Conservation (phyloP, 225 moss, liverwort and hornwort genomes). For the Antitrichia curtipendula region DNA sequence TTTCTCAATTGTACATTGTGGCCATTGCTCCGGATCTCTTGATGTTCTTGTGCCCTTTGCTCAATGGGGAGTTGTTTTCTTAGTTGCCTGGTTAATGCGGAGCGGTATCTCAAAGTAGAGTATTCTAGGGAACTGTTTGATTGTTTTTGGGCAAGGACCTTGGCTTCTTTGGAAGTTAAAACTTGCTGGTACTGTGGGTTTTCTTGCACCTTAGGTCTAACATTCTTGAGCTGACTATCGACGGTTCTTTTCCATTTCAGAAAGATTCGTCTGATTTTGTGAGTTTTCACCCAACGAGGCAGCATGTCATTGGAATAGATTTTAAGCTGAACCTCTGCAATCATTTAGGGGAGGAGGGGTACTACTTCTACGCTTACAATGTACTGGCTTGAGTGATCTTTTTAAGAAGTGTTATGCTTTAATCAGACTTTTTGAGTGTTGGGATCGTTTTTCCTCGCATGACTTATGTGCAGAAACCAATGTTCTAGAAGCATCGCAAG, state of each 20-base stretch:
- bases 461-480: too few species aligned
- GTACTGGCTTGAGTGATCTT: not conserved
- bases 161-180: not conserved
- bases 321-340: not conserved
- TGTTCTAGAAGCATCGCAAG: too few species aligned
- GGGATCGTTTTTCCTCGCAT: not conserved
- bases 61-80: not conserved
- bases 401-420: not conserved
- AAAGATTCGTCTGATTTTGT: not conserved
- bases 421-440: not conserved
- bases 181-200: not conserved
- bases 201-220: too few species aligned
- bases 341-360: not conserved
- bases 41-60: not conserved
- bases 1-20: not conserved
- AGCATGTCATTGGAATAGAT: not conserved
- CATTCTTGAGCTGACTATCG: not conserved
- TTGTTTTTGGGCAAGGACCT: not conserved
- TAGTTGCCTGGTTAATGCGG: not conserved
- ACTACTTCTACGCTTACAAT: too few species aligned
- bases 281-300: not conserved
- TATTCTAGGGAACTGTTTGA: not conserved
- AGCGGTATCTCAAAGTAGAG: not conserved
- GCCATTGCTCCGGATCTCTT: not conserved
- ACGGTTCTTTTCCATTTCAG: not conserved